Base-by-base conservation (phyloP, 2,329 filamentous ascomycete genomes). In the Phialemonium atrogriseum region DNA sequence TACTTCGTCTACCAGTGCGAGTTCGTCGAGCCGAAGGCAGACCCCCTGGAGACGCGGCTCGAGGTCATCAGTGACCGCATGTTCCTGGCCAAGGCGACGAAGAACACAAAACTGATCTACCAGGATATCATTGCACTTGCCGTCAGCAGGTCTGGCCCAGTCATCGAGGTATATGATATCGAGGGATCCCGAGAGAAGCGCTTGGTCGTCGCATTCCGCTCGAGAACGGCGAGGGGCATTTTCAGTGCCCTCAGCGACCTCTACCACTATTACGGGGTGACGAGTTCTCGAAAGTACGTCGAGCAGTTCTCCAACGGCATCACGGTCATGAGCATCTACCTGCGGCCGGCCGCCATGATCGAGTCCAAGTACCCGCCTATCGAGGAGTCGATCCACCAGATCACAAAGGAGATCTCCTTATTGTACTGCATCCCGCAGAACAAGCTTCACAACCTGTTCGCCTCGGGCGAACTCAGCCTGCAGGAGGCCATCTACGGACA, bases 221-320 rank as follows among this genome's bases (percentile, higher is more conserved):
- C 89, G 46, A 81, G 88, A 42, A 94, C 89, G 12, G 91, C 91
- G 18, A 73, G 86, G 46, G 91, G 91, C 41, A 68, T 98, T 49
- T 98, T 98, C 72, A 94, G 88, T 47, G 87, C 91, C 17, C 65
- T 98, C 47, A 94, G 85, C 43, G 88, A 96, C 56, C 69, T 98
- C 22, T 98, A 98, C 66, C 91, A 98, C 64, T 96, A 95, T 73
- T 98, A 98, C 53, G 89, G 91, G 25, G 74, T 96, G 39, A 98
- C 91, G 3, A 94, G 85, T 51, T 91, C 91, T 17, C 76, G 91
- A 47, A 98, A 98, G 66, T 98, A 98, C 52, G 84, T 98, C 28
- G 85, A 98, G 63, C 91, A 96, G 62, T 98, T 98, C 69, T 91
- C 88, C 51, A 98, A 98, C 58, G 91, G 91, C 40, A 93, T 95